Evolutionary conservation across 2,329 filamentous ascomycete genomes (phyloP).

Genomic region (Pyrenophora teres): DNA sequence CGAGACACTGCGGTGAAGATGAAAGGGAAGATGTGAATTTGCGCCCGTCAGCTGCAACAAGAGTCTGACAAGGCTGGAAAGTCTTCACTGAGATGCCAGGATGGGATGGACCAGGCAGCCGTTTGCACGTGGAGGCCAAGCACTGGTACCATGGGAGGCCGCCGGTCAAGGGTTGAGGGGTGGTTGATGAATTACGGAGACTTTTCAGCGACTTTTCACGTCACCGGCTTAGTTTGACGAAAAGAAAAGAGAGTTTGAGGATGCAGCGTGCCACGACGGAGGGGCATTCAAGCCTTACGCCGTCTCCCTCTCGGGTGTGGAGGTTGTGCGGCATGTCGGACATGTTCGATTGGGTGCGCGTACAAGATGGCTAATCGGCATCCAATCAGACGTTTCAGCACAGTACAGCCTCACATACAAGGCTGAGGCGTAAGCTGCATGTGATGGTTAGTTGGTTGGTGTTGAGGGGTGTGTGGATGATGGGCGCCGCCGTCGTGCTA

Average conservation of each 20-base stretch:
- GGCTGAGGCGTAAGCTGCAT: slow-evolving; percentile 22
- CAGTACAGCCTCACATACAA: slow-evolving; percentile 18
- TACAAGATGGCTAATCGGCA: neutral
- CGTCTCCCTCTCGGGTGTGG: slow-evolving; percentile 1
- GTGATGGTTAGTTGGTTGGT: slow-evolving; percentile 14
- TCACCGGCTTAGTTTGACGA: neutral
- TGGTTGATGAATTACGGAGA: neutral
- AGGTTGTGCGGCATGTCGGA: slow-evolving; percentile 2
- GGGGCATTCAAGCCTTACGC: slow-evolving; percentile 15
- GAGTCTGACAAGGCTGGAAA: slow-evolving; percentile 18
- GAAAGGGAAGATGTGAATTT: neutral
- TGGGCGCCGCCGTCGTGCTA: neutral
- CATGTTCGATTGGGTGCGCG: slow-evolving; percentile 15
- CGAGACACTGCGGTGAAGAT: neutral
- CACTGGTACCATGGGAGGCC: neutral
- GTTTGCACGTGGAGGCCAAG: slow-evolving; percentile 7
- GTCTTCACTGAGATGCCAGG: slow-evolving; percentile 1
- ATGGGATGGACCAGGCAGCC: slow-evolving; percentile 20
- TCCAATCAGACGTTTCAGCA: slow-evolving; percentile 9
- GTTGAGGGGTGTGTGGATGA: slow-evolving; percentile 16
- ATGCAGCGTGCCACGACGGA: slow-evolving; percentile 13
- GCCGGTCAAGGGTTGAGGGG: neutral
- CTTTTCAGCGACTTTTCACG: neutral
- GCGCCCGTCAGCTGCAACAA: neutral
- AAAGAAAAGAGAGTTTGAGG: neutral